Evolutionary conservation across 495 filamentous ascomycete genomes (phyloP).

Genomic region (Penicillium simplicissimum): DNA sequence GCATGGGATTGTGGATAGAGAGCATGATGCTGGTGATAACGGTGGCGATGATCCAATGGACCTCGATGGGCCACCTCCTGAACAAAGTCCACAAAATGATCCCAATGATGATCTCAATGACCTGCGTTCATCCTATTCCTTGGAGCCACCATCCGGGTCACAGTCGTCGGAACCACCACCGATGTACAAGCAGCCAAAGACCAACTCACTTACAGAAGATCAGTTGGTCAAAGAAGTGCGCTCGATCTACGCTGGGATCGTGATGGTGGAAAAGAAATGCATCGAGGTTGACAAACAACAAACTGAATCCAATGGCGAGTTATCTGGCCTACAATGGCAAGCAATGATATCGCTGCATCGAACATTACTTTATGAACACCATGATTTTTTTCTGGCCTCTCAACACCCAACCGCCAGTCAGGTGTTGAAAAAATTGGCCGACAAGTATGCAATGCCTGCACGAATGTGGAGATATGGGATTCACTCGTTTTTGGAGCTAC

Average conservation of each 20-base stretch:
- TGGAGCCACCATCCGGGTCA: slow-evolving; percentile 11
- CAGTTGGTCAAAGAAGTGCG: slow-evolving; percentile 68
- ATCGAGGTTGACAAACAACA: slow-evolving; percentile 67
- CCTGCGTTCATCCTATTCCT: slow-evolving; percentile 9
- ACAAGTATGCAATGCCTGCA: slow-evolving; percentile 76
- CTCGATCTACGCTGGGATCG: slow-evolving; percentile 72
- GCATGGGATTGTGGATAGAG: not conserved
- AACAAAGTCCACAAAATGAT: not conserved
- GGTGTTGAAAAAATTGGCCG: slow-evolving; percentile 56
- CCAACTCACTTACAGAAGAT: slow-evolving; percentile 68
- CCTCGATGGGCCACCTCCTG: not conserved
- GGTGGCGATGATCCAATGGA: no score
- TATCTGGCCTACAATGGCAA: slow-evolving; percentile 69
- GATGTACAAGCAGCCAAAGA: slow-evolving; percentile 58
- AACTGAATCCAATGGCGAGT: slow-evolving; percentile 35
- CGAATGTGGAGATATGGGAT: slow-evolving; percentile 86
- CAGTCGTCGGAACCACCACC: slow-evolving; percentile 45
- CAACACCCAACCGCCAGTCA: slow-evolving; percentile 69
- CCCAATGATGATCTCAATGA: not conserved
- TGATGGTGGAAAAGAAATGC: slow-evolving; percentile 79
- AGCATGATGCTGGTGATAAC: not conserved
- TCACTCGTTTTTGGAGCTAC: slow-evolving; percentile 71
- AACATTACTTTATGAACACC: slow-evolving; percentile 72
- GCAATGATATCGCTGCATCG: slow-evolving; percentile 69
- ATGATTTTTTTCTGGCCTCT: slow-evolving; percentile 78